A percentile compares a stretch with the other conserved stretches of the same genome.
These are phyloP conservation scores for Aphelidium insulamus DNA, from an alignment of 371 early-diverging fungal genomes.

Conservation along the genomic window DNA sequence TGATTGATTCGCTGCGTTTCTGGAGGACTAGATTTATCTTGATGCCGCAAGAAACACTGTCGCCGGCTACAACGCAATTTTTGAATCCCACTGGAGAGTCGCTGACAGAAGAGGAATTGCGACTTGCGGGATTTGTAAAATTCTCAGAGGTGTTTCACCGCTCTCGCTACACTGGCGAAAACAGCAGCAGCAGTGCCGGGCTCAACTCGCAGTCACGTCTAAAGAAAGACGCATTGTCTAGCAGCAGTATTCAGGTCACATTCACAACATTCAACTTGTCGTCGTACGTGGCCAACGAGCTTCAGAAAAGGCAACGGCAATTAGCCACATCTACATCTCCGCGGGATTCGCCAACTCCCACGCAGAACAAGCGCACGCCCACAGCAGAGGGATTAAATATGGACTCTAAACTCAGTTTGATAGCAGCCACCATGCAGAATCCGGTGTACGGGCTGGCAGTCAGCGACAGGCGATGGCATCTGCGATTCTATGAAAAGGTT, in stretches of 20 bases:
- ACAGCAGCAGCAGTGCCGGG: too few species aligned
- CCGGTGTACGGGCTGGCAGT: constrained; percentile 40
- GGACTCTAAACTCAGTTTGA: constrained; percentile 6
- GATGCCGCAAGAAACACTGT: constrained; percentile 52
- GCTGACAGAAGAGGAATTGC: constrained; percentile 71
- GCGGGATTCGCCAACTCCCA: too few species aligned
- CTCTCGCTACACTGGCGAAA: too few species aligned
- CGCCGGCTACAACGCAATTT: constrained; percentile 18
- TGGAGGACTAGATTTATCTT: constrained; percentile 77
- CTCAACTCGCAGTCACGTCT: too few species aligned
- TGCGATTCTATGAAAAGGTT: constrained; percentile 38
- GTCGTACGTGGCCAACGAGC: neutral
- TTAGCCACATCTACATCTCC: too few species aligned
- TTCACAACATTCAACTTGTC: neutral
- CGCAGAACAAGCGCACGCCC: neutral
- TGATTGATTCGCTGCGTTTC: constrained; percentile 52
- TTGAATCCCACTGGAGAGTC: constrained; percentile 17
- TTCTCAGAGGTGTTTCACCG: constrained; percentile 55
- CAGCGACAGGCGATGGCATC: constrained; percentile 76
- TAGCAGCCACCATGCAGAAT: constrained; percentile 52
- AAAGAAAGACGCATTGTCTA: neutral
- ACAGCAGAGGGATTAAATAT: constrained; percentile 2
- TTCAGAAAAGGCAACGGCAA: too few species aligned
- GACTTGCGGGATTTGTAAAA: constrained; percentile 61
- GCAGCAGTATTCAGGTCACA: neutral